phyloP scores from a whole-genome alignment of 1,284 basidiomycete genomes.

The Cryptococcus hybrid region DNA sequence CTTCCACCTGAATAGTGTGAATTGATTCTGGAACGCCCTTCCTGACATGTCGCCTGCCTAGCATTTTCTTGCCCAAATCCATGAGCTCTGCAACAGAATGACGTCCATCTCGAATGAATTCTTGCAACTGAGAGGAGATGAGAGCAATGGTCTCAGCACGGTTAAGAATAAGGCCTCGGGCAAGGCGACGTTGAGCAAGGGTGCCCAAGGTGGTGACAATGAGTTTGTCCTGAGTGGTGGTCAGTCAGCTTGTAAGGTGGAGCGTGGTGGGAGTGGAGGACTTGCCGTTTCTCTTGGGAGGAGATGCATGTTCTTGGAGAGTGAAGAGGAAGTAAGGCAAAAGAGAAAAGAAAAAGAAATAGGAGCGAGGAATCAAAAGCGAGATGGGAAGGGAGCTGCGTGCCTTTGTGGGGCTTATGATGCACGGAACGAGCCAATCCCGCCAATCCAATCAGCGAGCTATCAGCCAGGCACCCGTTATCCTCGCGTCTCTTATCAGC shows the following conservation, averaged over 20 bases:
- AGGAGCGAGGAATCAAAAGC: too few species aligned
- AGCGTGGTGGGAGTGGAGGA: neutral
- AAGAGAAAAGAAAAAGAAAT: too few species aligned
- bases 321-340: too few species aligned
- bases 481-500: too few species aligned
- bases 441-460: too few species aligned
- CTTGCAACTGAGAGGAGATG: slow-evolving; percentile 87
- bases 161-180: slow-evolving; percentile 84
- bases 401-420: too few species aligned
- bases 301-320: slow-evolving; percentile 26
- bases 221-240: slow-evolving; percentile 50
- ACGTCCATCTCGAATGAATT: slow-evolving; percentile 91
- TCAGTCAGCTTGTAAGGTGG: neutral
- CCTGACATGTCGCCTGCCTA: slow-evolving; percentile 89
- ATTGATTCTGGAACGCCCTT: slow-evolving; percentile 51
- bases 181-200: slow-evolving; percentile 91
- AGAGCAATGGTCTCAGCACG: slow-evolving; percentile 84
- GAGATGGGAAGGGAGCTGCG: too few species aligned
- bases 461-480: too few species aligned
- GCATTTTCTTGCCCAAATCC: slow-evolving; percentile 83
- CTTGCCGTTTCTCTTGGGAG: slow-evolving; percentile 43
- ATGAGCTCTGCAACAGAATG: slow-evolving; percentile 86
- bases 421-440: too few species aligned
- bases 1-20: slow-evolving; percentile 88
- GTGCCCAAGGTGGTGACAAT: slow-evolving; percentile 64